These are phyloP conservation scores for Bullera alba DNA, from an alignment of 768 basidiomycete genomes.

Conservation along the genomic window DNA sequence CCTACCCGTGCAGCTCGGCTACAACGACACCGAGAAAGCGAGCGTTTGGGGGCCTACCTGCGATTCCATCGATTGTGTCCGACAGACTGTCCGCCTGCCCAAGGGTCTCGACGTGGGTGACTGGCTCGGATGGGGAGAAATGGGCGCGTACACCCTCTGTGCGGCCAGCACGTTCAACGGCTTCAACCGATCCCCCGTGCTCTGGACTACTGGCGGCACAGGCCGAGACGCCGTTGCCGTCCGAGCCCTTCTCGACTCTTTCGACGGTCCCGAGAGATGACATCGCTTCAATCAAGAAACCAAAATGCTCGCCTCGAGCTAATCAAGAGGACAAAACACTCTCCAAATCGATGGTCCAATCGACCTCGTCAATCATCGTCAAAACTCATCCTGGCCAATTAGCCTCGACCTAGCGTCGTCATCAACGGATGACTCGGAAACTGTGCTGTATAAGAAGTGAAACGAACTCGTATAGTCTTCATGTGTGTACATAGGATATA, in stretches of 20 bases:
- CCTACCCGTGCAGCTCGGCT: conserved; percentile 45
- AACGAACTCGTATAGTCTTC: too few species aligned
- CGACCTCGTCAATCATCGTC: too few species aligned
- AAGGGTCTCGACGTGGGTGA: conserved; percentile 75
- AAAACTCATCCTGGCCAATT: too few species aligned
- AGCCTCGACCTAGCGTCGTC: too few species aligned
- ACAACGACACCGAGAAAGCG: conserved; percentile 42
- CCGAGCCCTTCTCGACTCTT: conserved; percentile 35
- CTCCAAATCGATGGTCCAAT: too few species aligned
- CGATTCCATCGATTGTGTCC: conserved; percentile 91
- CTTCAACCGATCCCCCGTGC: conserved; percentile 33
- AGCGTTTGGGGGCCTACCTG: conserved; percentile 98
- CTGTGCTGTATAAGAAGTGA: too few species aligned
- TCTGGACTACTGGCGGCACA: conserved; percentile 41
- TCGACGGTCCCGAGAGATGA: conserved; percentile 31
- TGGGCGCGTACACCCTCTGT: conserved; percentile 99
- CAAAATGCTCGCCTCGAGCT: too few species aligned
- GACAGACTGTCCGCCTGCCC: conserved; percentile 57
- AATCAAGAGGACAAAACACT: too few species aligned
- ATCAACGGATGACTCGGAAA: too few species aligned
- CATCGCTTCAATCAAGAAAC: too few species aligned
- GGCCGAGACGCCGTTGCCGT: conserved; percentile 29
- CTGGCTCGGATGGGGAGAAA: conserved; percentile 95
- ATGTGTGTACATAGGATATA: too few species aligned
- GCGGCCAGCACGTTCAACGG: conserved; percentile 95